Evolutionary conservation across 2,329 filamentous ascomycete species (phyloP).

Genomic region (Xylaria sp.): DNA sequence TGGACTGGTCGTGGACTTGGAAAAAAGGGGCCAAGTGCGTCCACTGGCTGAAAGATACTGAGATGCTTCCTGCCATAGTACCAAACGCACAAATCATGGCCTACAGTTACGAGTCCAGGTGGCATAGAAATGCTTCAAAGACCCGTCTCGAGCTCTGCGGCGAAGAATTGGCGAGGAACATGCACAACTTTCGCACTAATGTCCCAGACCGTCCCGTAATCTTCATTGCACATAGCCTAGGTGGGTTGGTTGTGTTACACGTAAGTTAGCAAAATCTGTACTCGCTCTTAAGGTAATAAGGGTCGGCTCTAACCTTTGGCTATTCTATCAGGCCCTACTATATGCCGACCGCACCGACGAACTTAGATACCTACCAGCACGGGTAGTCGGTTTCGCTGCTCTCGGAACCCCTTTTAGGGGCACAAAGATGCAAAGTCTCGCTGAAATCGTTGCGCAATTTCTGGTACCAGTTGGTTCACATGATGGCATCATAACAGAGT

Average conservation of each 20-base stretch:
- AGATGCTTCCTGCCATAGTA: constrained; percentile 23
- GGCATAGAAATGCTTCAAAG: constrained; percentile 12
- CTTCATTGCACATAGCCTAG: constrained; percentile 20
- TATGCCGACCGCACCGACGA: constrained; percentile 4
- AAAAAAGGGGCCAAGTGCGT: constrained; percentile 2
- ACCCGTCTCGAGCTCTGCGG: constrained; percentile 21
- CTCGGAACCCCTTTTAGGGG: constrained; percentile 19
- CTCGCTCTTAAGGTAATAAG: not conserved
- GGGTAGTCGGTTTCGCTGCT: not conserved
- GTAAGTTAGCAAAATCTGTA: no score
- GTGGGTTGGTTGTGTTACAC: constrained; percentile 14
- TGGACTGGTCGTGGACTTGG: constrained; percentile 23
- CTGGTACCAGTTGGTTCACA: constrained; percentile 2
- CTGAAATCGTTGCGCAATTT: not conserved
- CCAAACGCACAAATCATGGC: constrained; percentile 21
- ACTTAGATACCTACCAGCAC: constrained; percentile 1
- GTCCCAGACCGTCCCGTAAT: constrained; percentile 7
- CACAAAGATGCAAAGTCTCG: constrained; percentile 8
- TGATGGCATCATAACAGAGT: constrained; percentile 8
- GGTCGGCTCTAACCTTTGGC: not conserved
- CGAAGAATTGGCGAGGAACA: constrained; percentile 13
- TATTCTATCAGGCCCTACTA: constrained; percentile 6
- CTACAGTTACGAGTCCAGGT: constrained; percentile 22
- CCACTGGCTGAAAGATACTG: constrained; percentile 23
- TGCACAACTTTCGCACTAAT: constrained; percentile 11